Percentiles rank a stretch among this genome's conserved stretches.
phyloP scores from a whole-genome alignment of 2,329 filamentous ascomycete species.

The Cladosporium oxysporum region DNA sequence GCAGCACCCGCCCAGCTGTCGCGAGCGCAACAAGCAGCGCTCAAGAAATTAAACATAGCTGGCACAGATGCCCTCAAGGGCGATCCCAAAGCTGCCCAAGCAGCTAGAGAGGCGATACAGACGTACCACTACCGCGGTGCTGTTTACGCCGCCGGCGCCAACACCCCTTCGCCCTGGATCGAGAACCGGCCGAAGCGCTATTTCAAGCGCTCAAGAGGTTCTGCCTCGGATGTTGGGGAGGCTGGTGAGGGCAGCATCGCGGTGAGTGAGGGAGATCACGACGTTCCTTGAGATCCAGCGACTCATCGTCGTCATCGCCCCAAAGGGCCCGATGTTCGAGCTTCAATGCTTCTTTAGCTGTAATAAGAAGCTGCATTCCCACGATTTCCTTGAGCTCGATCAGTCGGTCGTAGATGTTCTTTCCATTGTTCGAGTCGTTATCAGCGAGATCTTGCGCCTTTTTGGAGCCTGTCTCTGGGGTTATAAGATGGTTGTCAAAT shows the following conservation, averaged over 20 bases:
- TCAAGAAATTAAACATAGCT: slow-evolving; percentile 15
- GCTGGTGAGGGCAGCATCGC: not conserved
- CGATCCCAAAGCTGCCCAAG: slow-evolving; percentile 14
- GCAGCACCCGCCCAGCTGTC: not conserved
- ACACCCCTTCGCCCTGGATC: slow-evolving; percentile 17
- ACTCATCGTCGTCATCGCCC: too few species aligned
- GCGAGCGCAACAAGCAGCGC: slow-evolving; percentile 3
- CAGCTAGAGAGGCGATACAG: not conserved
- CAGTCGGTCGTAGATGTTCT: too few species aligned
- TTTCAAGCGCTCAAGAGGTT: slow-evolving; percentile 7
- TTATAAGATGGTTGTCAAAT: too few species aligned
- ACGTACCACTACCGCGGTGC: slow-evolving; percentile 23
- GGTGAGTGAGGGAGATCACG: not conserved
- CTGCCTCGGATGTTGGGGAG: not conserved
- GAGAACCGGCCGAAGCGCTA: slow-evolving; percentile 21
- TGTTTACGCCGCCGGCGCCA: slow-evolving; percentile 16
- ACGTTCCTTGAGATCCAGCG: too few species aligned
- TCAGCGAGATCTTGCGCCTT: too few species aligned
- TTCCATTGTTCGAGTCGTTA: too few species aligned
- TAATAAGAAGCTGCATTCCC: too few species aligned
- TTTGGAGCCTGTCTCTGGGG: too few species aligned
- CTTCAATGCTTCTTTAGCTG: too few species aligned
- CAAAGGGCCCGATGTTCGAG: too few species aligned
- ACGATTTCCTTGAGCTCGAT: too few species aligned
- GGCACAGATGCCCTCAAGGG: slow-evolving; percentile 19